Evolutionary conservation across 2,329 filamentous ascomycete species (phyloP).

Genomic region (Paecilomyces sp.): DNA sequence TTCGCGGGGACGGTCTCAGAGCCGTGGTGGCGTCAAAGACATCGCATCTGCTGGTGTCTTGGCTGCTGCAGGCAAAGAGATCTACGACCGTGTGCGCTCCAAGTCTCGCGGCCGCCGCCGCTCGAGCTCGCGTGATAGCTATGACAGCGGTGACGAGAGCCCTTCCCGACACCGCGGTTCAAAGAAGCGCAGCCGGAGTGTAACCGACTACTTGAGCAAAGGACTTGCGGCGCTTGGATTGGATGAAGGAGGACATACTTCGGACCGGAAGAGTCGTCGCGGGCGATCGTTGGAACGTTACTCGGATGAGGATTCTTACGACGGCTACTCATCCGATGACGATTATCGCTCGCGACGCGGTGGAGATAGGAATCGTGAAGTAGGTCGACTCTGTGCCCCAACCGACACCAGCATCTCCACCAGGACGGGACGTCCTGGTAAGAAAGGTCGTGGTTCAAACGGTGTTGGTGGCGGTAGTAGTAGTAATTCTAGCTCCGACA

Average conservation of each 20-base stretch:
- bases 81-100: slow-evolving; percentile 37
- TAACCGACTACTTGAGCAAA: slow-evolving; percentile 38
- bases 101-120: slow-evolving; percentile 31
- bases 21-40: slow-evolving; percentile 36
- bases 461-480: slow-evolving; percentile 6
- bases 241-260: slow-evolving; percentile 21
- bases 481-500: slow-evolving; percentile 26
- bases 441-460: slow-evolving; percentile 5
- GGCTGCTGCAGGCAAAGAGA: slow-evolving; percentile 42
- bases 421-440: slow-evolving; percentile 14
- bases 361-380: slow-evolving; percentile 33
- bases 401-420: slow-evolving; percentile 16
- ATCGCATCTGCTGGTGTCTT: slow-evolving; percentile 37
- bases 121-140: slow-evolving; percentile 47
- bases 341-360: slow-evolving; percentile 24
- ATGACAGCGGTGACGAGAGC: slow-evolving; percentile 39
- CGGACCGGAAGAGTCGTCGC: slow-evolving; percentile 24
- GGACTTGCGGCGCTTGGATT: slow-evolving; percentile 40
- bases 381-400: slow-evolving; percentile 32
- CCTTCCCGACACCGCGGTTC: slow-evolving; percentile 40
- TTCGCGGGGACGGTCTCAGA: slow-evolving; percentile 33
- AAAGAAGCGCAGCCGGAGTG: slow-evolving; percentile 38
- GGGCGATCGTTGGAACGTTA: slow-evolving; percentile 22
- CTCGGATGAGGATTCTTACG: slow-evolving; percentile 31
- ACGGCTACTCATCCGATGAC: slow-evolving; percentile 32